Evolutionary conservation across 2,329 filamentous ascomycete species (phyloP).

Genomic region (Eutypa lata): DNA sequence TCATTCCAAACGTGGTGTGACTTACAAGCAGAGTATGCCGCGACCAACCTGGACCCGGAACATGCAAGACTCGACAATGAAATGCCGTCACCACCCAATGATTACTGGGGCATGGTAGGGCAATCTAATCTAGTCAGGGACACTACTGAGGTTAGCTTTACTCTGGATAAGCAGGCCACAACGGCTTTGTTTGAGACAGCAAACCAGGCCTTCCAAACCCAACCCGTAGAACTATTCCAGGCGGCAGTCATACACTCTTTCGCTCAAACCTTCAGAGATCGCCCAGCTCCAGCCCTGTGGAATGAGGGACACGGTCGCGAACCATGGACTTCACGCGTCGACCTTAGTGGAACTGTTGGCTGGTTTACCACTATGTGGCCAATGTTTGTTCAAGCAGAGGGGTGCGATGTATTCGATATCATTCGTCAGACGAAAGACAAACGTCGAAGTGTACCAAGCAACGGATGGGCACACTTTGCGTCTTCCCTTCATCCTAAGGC

Average conservation of each 20-base stretch:
- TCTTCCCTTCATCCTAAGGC: conserved; percentile 29
- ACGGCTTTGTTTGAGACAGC: no score
- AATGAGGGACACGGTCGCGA: conserved; percentile 12
- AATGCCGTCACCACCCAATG: no score
- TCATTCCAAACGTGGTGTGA: background rate
- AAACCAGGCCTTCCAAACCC: background rate
- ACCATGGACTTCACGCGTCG: conserved; percentile 2
- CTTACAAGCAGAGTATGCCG: background rate
- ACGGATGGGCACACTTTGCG: conserved; percentile 36
- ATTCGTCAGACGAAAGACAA: conserved; percentile 2
- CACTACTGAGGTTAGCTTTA: background rate
- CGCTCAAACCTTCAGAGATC: conserved; percentile 7
- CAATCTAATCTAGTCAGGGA: no score
- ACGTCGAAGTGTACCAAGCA: conserved; percentile 27
- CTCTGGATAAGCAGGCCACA: background rate
- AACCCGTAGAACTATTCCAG: conserved; percentile 9
- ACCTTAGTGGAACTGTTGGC: conserved; percentile 11
- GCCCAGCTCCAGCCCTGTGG: conserved; percentile 6
- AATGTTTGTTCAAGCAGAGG: background rate
- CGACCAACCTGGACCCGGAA: no score
- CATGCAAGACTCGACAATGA: no score
- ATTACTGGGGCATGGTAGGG: no score
- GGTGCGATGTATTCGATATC: background rate
- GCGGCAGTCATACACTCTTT: conserved; percentile 6
- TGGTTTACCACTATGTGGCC: conserved; percentile 10